Evolutionary conservation across 2,329 filamentous ascomycete genomes (phyloP).

Genomic region (Diaporthe aspalathi): DNA sequence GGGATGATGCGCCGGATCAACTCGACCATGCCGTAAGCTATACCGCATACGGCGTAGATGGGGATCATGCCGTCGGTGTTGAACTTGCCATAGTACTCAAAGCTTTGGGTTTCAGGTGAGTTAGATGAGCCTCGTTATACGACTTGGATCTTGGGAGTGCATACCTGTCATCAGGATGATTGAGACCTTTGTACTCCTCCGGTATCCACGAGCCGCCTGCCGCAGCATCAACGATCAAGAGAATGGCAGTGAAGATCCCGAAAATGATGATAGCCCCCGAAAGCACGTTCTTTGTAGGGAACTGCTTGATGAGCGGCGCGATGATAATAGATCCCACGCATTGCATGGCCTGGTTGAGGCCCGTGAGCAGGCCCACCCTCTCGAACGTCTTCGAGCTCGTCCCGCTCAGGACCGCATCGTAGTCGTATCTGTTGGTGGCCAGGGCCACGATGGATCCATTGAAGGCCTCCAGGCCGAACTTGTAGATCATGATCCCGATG

Average conservation of each 20-base stretch:
- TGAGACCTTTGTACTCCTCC: conserved; percentile 41
- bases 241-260: conserved; percentile 57
- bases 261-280: conserved; percentile 57
- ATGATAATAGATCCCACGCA: conserved; percentile 63
- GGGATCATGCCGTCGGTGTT: conserved; percentile 62
- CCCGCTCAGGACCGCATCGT: conserved; percentile 50
- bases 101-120: conserved; percentile 44
- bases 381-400: conserved; percentile 54
- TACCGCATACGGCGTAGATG: conserved; percentile 56
- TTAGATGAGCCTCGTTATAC: neutral
- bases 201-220: conserved; percentile 59
- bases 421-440: conserved; percentile 62
- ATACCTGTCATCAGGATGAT: conserved; percentile 47
- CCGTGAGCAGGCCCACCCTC: conserved; percentile 58
- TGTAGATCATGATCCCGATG: conserved; percentile 62
- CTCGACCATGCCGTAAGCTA: conserved; percentile 62
- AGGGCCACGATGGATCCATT: conserved; percentile 62
- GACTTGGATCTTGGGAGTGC: too few species aligned
- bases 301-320: conserved; percentile 61
- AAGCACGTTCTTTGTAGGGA: conserved; percentile 59
- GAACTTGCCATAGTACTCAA: conserved; percentile 59
- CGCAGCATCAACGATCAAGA: conserved; percentile 60
- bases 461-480: conserved; percentile 63
- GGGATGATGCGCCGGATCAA: conserved; percentile 63
- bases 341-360: conserved; percentile 62